These are phyloP conservation scores for Pleurotus sapidus DNA, from an alignment of 768 basidiomycete genomes.

Conservation along the genomic window DNA sequence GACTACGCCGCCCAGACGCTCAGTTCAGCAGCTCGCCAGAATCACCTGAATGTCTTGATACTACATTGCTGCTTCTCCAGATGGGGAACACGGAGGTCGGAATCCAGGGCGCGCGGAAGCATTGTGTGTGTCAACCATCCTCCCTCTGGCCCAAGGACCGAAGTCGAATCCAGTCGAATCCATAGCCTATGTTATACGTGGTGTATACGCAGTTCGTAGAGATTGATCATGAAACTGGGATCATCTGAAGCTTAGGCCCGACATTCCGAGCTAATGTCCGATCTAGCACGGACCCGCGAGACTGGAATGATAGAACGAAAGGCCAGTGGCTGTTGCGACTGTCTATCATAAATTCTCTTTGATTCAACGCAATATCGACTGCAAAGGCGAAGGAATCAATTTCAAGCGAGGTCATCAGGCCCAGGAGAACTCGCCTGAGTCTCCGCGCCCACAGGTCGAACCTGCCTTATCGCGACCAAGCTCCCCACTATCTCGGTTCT, in stretches of 20 bases:
- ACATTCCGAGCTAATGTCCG: not conserved
- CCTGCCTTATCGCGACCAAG: constrained; percentile 2
- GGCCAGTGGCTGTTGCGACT: not conserved
- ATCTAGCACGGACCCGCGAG: too few relatives aligned
- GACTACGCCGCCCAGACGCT: too few relatives aligned
- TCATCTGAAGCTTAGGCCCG: not conserved
- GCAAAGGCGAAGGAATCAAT: not conserved
- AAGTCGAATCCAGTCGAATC: not conserved
- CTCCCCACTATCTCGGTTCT: not conserved
- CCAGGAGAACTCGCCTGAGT: not conserved
- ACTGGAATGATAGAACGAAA: not conserved
- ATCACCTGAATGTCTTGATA: too few relatives aligned
- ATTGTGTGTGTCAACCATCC: not conserved
- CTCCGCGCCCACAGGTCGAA: not conserved
- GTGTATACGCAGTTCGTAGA: not conserved
- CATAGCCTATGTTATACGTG: not conserved
- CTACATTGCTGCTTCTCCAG: not conserved
- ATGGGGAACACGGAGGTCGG: not conserved
- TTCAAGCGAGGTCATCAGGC: not conserved
- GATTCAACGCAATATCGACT: not conserved
- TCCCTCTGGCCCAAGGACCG: not conserved
- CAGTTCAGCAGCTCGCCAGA: too few relatives aligned
- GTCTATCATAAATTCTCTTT: not conserved
- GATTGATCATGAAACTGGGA: not conserved
- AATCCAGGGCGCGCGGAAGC: not conserved